phyloP scores from a whole-genome alignment of 2,329 filamentous ascomycete genomes.

The Capronia coronata region DNA sequence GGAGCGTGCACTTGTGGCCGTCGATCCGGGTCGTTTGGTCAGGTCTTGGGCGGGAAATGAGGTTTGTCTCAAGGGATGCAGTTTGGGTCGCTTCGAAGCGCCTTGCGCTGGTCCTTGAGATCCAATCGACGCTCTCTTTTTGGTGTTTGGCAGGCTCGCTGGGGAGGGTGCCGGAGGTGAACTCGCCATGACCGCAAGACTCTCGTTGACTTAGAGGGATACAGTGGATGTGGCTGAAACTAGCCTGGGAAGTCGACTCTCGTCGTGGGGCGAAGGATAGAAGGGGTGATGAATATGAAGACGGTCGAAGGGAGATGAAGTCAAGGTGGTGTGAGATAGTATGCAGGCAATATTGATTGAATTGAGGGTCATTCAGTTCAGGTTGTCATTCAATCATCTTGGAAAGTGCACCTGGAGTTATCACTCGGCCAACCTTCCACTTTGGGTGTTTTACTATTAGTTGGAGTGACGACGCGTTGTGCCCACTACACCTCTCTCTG shows the following conservation, averaged over 20 bases:
- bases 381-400: no score
- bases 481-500: no score
- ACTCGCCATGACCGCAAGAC: conserved; percentile 20
- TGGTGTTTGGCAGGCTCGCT: conserved; percentile 29
- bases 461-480: no score
- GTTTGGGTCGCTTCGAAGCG: conserved; percentile 28
- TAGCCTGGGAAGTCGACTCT: no score
- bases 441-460: background rate
- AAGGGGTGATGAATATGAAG: no score
- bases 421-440: background rate
- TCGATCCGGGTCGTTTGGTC: conserved; percentile 13
- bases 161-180: conserved; percentile 27
- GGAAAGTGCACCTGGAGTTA: no score
- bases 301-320: no score
- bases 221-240: no score
- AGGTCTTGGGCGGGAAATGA: conserved; percentile 36
- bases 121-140: conserved; percentile 40
- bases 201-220: background rate
- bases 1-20: conserved; percentile 24
- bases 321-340: no score
- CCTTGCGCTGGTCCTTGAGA: conserved; percentile 33
- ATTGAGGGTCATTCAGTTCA: no score
- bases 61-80: conserved; percentile 44
- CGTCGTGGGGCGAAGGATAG: no score
- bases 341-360: no score